Evolutionary conservation across 2,329 filamentous ascomycete genomes (phyloP).

Genomic region (Xylaria sp.): DNA sequence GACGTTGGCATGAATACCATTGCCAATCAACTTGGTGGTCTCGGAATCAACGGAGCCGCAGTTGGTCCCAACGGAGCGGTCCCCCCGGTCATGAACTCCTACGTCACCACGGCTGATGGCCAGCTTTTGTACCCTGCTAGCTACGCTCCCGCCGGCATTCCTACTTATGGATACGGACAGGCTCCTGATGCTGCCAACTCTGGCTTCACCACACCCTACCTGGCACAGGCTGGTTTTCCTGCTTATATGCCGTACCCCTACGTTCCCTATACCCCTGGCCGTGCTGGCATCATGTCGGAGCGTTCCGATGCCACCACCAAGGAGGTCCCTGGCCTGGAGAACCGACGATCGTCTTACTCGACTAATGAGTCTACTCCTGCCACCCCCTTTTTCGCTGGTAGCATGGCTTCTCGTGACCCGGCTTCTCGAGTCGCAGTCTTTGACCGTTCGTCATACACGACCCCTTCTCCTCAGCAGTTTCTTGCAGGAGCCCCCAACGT

Average conservation of each 20-base stretch:
- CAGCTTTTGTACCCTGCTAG: slow-evolving; percentile 47
- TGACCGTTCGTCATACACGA: slow-evolving; percentile 74
- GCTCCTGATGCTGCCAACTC: slow-evolving; percentile 40
- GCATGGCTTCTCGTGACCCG: slow-evolving; percentile 68
- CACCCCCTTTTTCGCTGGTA: slow-evolving; percentile 72
- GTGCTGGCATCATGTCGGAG: slow-evolving; percentile 57
- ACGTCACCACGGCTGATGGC: slow-evolving; percentile 50
- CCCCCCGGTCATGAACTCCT: slow-evolving; percentile 48
- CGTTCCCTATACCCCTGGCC: slow-evolving; percentile 66
- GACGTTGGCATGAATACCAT: slow-evolving; percentile 47
- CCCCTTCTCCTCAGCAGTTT: slow-evolving; percentile 72
- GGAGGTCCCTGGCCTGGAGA: slow-evolving; percentile 71
- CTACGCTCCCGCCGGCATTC: slow-evolving; percentile 41
- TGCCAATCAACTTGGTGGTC: slow-evolving; percentile 49
- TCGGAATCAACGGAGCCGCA: slow-evolving; percentile 50
- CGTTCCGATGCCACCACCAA: slow-evolving; percentile 61
- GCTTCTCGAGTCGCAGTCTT: slow-evolving; percentile 68
- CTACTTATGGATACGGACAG: slow-evolving; percentile 45
- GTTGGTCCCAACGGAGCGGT: slow-evolving; percentile 43
- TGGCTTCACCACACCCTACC: slow-evolving; percentile 51
- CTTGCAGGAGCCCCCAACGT: slow-evolving; percentile 53
- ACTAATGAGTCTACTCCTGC: slow-evolving; percentile 74
- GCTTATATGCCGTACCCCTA: slow-evolving; percentile 53
- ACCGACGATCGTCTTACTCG: slow-evolving; percentile 74
- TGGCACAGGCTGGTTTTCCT: slow-evolving; percentile 54